Conservation (phyloP, 2,329 filamentous ascomycete species). For the Botrytis sinoallii region DNA sequence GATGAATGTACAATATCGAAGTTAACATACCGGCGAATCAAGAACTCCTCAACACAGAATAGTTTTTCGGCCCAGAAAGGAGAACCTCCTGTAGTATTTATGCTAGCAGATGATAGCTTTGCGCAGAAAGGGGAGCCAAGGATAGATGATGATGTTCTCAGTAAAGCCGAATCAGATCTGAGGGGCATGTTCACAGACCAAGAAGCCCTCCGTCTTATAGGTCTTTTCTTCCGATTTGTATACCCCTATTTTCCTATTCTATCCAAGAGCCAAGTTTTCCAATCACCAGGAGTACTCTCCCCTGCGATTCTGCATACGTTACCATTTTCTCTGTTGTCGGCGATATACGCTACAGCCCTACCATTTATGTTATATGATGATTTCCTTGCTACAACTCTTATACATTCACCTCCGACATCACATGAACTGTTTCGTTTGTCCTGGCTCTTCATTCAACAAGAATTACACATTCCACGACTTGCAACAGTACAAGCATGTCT, state of each 20-base stretch:
- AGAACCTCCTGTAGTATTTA: conserved; percentile 36
- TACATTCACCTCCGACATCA: conserved; percentile 36
- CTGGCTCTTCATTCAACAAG: conserved; percentile 37
- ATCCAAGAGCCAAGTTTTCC: conserved; percentile 38
- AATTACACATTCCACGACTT: conserved; percentile 38
- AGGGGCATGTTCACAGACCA: conserved; percentile 34
- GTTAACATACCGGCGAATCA: conserved; percentile 36
- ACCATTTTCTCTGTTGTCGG: conserved; percentile 41
- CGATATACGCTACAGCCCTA: conserved; percentile 45
- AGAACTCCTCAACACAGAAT: conserved; percentile 27
- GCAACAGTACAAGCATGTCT: conserved; percentile 39
- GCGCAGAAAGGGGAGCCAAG: conserved; percentile 36
- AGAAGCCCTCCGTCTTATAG: conserved; percentile 41
- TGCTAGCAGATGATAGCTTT: conserved; percentile 36
- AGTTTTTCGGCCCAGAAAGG: conserved; percentile 28
- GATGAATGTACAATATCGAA: conserved; percentile 38
- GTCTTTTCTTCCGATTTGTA: conserved; percentile 43
- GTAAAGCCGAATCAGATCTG: conserved; percentile 33
- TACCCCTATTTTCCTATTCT: conserved; percentile 46
- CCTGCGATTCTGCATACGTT: conserved; percentile 38
- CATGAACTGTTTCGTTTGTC: conserved; percentile 37
- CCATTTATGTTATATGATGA: conserved; percentile 46
- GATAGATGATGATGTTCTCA: conserved; percentile 33
- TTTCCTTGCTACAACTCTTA: conserved; percentile 36
- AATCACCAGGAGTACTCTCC: conserved; percentile 27